Percentiles rank a stretch among this genome's conserved stretches.
These are phyloP conservation scores for Arthrobotrys pseudoclavata DNA, from an alignment of 2,329 filamentous ascomycete genomes.

Conservation along the genomic window DNA sequence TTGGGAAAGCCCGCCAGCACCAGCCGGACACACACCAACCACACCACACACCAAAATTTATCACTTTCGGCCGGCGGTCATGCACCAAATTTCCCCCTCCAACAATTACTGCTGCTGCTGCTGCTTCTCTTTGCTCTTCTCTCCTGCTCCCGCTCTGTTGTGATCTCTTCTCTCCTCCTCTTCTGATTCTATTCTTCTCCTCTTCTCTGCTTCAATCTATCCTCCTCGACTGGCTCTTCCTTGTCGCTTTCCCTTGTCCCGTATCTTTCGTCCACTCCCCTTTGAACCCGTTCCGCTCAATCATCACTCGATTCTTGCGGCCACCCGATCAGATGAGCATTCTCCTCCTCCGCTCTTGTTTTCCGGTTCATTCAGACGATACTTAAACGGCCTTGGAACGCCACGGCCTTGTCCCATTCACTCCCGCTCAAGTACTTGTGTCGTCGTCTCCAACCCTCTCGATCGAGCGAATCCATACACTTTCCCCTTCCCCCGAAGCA, in stretches of 20 bases:
- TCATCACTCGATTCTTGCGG: constrained; percentile 56
- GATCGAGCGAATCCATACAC: constrained; percentile 60
- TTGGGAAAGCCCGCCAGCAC: constrained; percentile 32
- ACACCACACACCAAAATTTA: constrained; percentile 57
- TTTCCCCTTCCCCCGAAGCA: constrained; percentile 49
- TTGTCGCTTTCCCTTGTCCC: constrained; percentile 64
- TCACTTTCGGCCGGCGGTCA: constrained; percentile 61
- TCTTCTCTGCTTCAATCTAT: constrained; percentile 62
- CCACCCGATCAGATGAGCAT: constrained; percentile 61
- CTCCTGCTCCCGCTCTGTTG: constrained; percentile 64
- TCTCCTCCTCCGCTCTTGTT: constrained; percentile 59
- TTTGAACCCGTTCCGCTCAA: constrained; percentile 58
- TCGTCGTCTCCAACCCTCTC: constrained; percentile 59
- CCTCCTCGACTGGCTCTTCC: constrained; percentile 56
- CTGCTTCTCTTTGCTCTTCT: constrained; percentile 65
- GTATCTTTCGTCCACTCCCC: constrained; percentile 66
- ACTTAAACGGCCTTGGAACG: constrained; percentile 63
- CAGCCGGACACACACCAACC: constrained; percentile 59
- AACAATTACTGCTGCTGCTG: constrained; percentile 63
- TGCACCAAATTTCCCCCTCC: constrained; percentile 63
- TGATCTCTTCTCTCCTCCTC: constrained; percentile 64
- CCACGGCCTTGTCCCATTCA: constrained; percentile 59
- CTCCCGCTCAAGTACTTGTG: constrained; percentile 55
- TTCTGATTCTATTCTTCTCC: constrained; percentile 64
- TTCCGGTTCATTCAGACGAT: constrained; percentile 62